These are phyloP conservation scores for Effrenium voratum DNA, from an alignment of 73 alveolate species.

Conservation along the genomic window DNA sequence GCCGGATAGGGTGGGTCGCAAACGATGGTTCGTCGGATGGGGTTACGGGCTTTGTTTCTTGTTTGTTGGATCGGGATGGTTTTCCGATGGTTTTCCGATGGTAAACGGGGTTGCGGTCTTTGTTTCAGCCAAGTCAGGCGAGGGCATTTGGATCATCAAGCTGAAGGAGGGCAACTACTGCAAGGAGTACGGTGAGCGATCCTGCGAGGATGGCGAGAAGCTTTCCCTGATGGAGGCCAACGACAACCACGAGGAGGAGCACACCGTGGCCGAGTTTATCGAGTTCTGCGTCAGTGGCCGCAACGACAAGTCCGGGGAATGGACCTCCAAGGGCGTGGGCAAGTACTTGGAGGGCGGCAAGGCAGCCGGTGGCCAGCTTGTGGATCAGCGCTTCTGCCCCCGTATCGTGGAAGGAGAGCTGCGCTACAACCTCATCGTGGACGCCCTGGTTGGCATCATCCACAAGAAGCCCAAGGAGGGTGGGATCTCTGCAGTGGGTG, in stretches of 20 bases:
- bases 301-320: not conserved
- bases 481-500: conserved; percentile 49
- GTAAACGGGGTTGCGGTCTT: too few relatives aligned
- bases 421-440: not conserved
- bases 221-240: conserved; percentile 17
- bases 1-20: too few relatives aligned
- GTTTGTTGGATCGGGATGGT: too few relatives aligned
- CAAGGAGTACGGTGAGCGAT: conserved; percentile 12
- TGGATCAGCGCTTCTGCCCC: not conserved
- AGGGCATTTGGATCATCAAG: conserved; percentile 63
- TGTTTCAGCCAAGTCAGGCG: not conserved
- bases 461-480: conserved; percentile 42
- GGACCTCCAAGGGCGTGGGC: conserved; percentile 77
- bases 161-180: conserved; percentile 51
- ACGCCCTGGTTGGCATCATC: not conserved
- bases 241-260: conserved; percentile 64
- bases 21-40: too few relatives aligned
- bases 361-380: not conserved
- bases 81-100: too few relatives aligned
- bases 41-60: too few relatives aligned
- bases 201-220: conserved; percentile 60
- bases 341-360: conserved; percentile 53
- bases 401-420: conserved; percentile 21
- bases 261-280: not conserved
- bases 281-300: not conserved